phyloP scores from a whole-genome alignment of 805 yeast genomes.

The Candida takata region DNA sequence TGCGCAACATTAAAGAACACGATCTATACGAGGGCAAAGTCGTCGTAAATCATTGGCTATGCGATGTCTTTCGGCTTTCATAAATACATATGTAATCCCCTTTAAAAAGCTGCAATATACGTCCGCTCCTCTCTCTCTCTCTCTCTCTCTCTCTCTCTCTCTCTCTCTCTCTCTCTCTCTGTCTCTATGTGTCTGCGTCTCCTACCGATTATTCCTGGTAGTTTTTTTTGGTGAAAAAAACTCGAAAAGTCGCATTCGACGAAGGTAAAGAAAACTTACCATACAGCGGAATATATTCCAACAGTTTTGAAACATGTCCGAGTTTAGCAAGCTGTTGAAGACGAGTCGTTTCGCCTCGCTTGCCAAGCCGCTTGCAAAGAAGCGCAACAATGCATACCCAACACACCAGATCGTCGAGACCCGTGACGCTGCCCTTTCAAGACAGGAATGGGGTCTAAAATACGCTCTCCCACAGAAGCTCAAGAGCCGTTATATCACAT shows the following conservation, averaged over 20 bases:
- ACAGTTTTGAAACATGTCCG: slow-evolving; percentile 16
- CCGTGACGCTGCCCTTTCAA: slow-evolving; percentile 50
- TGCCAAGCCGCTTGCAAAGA: slow-evolving; percentile 21
- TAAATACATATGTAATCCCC: too few relatives aligned
- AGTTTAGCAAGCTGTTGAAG: slow-evolving; percentile 23
- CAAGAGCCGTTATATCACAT: slow-evolving; percentile 51
- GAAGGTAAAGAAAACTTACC: neutral
- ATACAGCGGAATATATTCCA: neutral
- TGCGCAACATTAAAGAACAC: slow-evolving; percentile 45
- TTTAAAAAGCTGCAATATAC: too few relatives aligned
- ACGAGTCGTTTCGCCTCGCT: slow-evolving; percentile 29
- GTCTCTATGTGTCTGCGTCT: neutral
- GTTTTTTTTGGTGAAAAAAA: slow-evolving; percentile 1
- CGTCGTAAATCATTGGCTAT: slow-evolving; percentile 60
- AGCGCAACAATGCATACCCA: slow-evolving; percentile 32
- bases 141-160: too few relatives aligned
- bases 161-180: too few relatives aligned
- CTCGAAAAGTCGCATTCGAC: too few relatives aligned
- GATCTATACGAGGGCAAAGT: slow-evolving; percentile 62
- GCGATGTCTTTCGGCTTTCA: slow-evolving; percentile 29
- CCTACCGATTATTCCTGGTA: too few relatives aligned
- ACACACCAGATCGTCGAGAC: slow-evolving; percentile 71
- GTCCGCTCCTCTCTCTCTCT: too few relatives aligned
- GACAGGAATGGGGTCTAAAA: slow-evolving; percentile 76
- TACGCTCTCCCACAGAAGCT: slow-evolving; percentile 57